Evolutionary conservation across 2,329 filamentous ascomycete species (phyloP), one percentile per base, ranked within the genome.

Genomic region (Cadophora sp.): DNA sequence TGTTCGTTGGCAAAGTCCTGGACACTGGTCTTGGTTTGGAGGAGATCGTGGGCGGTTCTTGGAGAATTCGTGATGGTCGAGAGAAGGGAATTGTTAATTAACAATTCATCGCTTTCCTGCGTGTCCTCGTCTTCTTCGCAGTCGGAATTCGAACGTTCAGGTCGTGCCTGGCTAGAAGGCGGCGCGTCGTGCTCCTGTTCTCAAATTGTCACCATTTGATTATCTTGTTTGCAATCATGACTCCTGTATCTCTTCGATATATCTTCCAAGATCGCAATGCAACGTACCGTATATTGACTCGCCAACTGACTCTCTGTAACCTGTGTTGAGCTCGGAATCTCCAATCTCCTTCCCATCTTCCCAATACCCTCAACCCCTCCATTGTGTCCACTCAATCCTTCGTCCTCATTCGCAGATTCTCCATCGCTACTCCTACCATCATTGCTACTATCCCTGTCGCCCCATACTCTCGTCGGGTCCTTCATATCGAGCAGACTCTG

Each of bases 401-500:
- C 55, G 1, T 62, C 51, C 19, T 26, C 56, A 31, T 22, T 56
- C 50, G 34, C 31, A 55, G 61, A 55, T 8, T 60, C 63, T 14
- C 27, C 62, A 43, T 68, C 66, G 50, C 64, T 68, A 62, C 71
- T 70, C 61, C 71, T 64, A 31, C 61, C 68, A 70, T 73, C 71
- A 62, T 73, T 72, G 60, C 69, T 73, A 31, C 69, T 71, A 68
- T 72, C 72, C 34, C 55, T 27, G 62, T 66, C 71, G 14, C 14
- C 31, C 70, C 69, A 71, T 1, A 68, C 61, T 48, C 68, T 62
- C n/a, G 64, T 40, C 14, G 62, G 16, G 7, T 56, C n/a, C 26
- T n/a, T 31, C 68, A 69, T 70, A 60, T 71, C 65, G 29, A 61
- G 48, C 51, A 68, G 4, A n/a, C 63, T 69, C 40, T 27, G 29